These are phyloP conservation scores for Zygosaccharomyces siamensis DNA, from an alignment of 805 yeast species.

Conservation along the genomic window DNA sequence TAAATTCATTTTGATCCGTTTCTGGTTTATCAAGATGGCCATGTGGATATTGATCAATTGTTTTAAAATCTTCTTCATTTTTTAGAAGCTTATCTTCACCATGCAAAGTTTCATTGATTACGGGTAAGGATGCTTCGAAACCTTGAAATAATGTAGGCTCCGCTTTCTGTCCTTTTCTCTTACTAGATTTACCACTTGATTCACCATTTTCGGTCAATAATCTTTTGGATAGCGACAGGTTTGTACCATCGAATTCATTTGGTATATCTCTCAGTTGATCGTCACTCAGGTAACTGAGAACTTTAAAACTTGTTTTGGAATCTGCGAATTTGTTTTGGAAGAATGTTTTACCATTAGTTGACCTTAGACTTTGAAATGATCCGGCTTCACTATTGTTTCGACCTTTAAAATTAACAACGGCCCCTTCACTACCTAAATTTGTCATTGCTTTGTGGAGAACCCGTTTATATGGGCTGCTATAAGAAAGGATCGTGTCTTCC, in stretches of 20 bases:
- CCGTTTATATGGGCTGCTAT: slow-evolving; percentile 31
- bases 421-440: slow-evolving; percentile 18
- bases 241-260: background rate
- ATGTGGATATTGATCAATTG: slow-evolving; percentile 16
- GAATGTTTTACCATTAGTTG: slow-evolving; percentile 34
- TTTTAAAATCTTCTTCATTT: slow-evolving; percentile 16
- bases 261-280: slow-evolving; percentile 57
- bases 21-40: slow-evolving; percentile 23
- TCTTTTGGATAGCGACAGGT: slow-evolving; percentile 1
- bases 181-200: background rate
- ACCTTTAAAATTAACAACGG: slow-evolving; percentile 13
- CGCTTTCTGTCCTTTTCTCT: slow-evolving; percentile 13
- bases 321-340: slow-evolving; percentile 36
- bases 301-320: slow-evolving; percentile 43
- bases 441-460: slow-evolving; percentile 29
- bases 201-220: slow-evolving; percentile 16
- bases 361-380: slow-evolving; percentile 30
- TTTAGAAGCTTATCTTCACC: slow-evolving; percentile 22
- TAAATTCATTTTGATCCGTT: slow-evolving; percentile 15
- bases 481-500: slow-evolving; percentile 32
- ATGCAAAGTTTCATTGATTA: slow-evolving; percentile 43
- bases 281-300: slow-evolving; percentile 53
- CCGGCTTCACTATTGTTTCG: slow-evolving; percentile 12
- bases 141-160: slow-evolving; percentile 63
- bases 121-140: slow-evolving; percentile 54